Evolutionary conservation across 1,284 basidiomycete species (phyloP).

Genomic region (Trametes sp.): DNA sequence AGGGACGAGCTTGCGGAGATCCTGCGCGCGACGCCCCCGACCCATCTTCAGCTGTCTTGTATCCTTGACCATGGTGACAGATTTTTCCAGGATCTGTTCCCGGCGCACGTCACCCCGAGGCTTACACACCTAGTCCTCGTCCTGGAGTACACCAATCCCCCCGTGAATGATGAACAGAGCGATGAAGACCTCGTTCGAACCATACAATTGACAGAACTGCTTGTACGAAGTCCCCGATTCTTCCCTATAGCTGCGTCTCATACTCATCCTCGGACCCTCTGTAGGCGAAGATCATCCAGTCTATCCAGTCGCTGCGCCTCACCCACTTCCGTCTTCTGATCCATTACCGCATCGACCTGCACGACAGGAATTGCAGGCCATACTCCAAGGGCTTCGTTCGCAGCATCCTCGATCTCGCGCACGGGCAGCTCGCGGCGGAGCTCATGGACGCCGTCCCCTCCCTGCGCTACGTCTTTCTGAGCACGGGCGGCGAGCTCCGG

Average conservation of each 20-base stretch:
- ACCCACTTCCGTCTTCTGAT: not conserved
- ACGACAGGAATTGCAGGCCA: not conserved
- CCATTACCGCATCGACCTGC: not conserved
- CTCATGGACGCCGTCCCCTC: not conserved
- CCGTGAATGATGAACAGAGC: not conserved
- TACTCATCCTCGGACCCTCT: not conserved
- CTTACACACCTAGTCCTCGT: not conserved
- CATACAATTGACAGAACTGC: not conserved
- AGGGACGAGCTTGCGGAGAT: not conserved
- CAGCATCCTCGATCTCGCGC: not conserved
- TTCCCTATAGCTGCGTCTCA: not conserved
- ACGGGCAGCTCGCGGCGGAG: not conserved
- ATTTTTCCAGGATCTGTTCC: not conserved
- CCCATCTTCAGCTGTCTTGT: not conserved
- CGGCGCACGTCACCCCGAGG: not conserved
- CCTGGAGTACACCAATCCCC: not conserved
- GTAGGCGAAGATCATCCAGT: not conserved
- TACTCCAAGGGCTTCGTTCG: not conserved
- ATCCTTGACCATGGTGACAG: not conserved
- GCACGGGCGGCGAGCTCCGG: not conserved
- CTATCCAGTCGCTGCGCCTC: not conserved
- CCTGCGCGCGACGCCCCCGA: not conserved
- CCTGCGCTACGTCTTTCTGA: not conserved
- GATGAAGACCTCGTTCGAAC: not conserved
- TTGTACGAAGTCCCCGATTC: not conserved